These are phyloP conservation scores for Paraconiothyrium sp. DNA, from an alignment of 2,329 filamentous ascomycete species.

Conservation along the genomic window DNA sequence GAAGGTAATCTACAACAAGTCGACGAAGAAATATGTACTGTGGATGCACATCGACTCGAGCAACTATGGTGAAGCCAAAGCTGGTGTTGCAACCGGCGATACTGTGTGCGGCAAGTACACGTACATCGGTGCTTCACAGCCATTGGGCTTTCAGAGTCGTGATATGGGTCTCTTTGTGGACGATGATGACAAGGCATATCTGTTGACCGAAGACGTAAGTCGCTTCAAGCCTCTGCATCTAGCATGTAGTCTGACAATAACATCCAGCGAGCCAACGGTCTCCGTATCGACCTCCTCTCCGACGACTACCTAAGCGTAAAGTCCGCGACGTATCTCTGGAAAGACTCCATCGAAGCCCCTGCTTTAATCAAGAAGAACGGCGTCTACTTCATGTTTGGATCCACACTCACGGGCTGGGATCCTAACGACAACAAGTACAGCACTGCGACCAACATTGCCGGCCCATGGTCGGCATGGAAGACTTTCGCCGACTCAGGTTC, in stretches of 20 bases:
- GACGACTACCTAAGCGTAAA: conserved; percentile 65
- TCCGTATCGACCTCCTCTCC: conserved; percentile 66
- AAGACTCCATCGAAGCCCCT: conserved; percentile 67
- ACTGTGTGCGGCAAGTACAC: conserved; percentile 69
- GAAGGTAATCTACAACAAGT: conserved; percentile 73
- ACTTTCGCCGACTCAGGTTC: conserved; percentile 66
- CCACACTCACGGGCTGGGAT: conserved; percentile 59
- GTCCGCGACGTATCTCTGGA: conserved; percentile 62
- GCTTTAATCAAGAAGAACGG: conserved; percentile 69
- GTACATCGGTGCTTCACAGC: conserved; percentile 58
- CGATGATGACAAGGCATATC: conserved; percentile 67
- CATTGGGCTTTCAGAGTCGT: conserved; percentile 62
- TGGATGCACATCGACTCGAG: conserved; percentile 73
- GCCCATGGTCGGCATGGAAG: conserved; percentile 70
- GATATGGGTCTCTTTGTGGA: conserved; percentile 71
- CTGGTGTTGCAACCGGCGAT: conserved; percentile 69
- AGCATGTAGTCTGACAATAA: background rate
- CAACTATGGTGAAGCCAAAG: conserved; percentile 70
- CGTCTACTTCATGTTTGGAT: conserved; percentile 73
- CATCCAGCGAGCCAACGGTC: conserved; percentile 62
- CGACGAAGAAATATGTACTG: conserved; percentile 72
- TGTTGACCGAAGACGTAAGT: conserved; percentile 70
- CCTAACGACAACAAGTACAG: conserved; percentile 73
- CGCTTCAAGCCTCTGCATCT: background rate
- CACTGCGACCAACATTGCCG: conserved; percentile 65